Evolutionary conservation across 2,329 filamentous ascomycete species (phyloP), one percentile per base, ranked within the genome.

Genomic region (Colletotrichum tropicale): DNA sequence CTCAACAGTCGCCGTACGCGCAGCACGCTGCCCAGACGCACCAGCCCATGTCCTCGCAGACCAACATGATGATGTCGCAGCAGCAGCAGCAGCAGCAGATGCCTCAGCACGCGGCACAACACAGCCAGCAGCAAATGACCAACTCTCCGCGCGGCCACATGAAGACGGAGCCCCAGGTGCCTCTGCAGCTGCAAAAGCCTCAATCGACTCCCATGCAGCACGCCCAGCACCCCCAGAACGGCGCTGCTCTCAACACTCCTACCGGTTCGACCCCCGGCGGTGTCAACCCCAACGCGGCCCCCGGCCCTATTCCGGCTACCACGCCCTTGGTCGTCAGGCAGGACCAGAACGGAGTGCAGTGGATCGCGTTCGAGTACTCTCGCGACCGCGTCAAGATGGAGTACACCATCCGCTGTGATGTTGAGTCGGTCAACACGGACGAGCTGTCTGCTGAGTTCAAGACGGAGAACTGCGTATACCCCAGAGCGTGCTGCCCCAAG

Each of bases 301-400:
- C 97, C 8, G 97, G 97, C 4, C 97, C 97, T 0, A 99, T 99
- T 80, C 97, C 97, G 15, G 97, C 97, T 1, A 99, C 97, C 4
- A 98, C 97, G 0, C 97, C 97, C 0, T 88, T 98, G 10, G 96
- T 98, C 10, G 96, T 98, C 28, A 90, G 96, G 79, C 96, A 98
- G 85, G 97, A 98, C 81, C 94, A 95, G 82, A 98, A 98, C 79
- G 97, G 97, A 10, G 96, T 98, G 8, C 97, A 98, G 85, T 98
- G 97, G 97, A 98, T 98, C 81, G 96, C 96, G 1, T 99, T 98
- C 77, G 97, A 99, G 84, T 99, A 99, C 84, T 98, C 96, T 13
- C 93, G 96, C 76, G 96, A 99, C 83, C 91, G 96, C 61, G 96
- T 98, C 79, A 99, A 99, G 91, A 98, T 98, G 96, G 96, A 98